phyloP scores from a whole-genome alignment of 2,329 filamentous ascomycete genomes.

The Arthrinium puccinioides region DNA sequence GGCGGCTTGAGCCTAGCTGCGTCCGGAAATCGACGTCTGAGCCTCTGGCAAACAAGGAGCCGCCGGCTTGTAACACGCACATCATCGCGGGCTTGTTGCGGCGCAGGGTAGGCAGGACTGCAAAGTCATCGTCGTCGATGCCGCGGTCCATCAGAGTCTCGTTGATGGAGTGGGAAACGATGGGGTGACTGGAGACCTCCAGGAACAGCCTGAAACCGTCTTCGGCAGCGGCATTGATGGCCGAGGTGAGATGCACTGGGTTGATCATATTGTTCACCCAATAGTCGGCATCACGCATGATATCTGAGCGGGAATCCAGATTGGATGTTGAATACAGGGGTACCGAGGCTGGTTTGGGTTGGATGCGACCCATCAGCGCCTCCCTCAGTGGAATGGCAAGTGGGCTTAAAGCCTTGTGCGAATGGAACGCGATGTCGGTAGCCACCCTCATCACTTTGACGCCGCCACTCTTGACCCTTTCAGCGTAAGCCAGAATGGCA shows the following conservation, averaged over 20 bases:
- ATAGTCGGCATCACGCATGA: constrained; percentile 21
- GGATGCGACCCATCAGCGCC: constrained; percentile 10
- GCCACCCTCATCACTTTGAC: constrained; percentile 27
- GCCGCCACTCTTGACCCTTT: constrained; percentile 14
- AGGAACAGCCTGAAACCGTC: constrained; percentile 31
- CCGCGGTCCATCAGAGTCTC: constrained; percentile 25
- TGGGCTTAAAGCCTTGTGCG: constrained; percentile 23
- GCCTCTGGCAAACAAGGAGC: neutral
- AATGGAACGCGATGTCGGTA: constrained; percentile 34
- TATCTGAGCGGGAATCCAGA: constrained; percentile 13
- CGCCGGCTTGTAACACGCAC: constrained; percentile 9
- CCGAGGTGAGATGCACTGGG: constrained; percentile 26
- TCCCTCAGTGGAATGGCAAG: constrained; percentile 21
- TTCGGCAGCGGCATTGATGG: constrained; percentile 20
- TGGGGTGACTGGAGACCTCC: constrained; percentile 33
- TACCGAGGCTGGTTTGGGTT: constrained; percentile 13
- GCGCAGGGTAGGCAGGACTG: constrained; percentile 22
- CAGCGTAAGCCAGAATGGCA: constrained; percentile 17
- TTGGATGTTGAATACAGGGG: constrained; percentile 28
- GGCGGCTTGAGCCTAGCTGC: constrained; percentile 8
- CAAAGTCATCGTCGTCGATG: constrained; percentile 20
- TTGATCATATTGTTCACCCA: constrained; percentile 32
- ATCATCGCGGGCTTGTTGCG: constrained; percentile 21
- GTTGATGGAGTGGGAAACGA: constrained; percentile 31
- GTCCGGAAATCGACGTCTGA: constrained; percentile 13